Evolutionary conservation across 805 yeast species (phyloP).

Genomic region (Yarrowia sp.): DNA sequence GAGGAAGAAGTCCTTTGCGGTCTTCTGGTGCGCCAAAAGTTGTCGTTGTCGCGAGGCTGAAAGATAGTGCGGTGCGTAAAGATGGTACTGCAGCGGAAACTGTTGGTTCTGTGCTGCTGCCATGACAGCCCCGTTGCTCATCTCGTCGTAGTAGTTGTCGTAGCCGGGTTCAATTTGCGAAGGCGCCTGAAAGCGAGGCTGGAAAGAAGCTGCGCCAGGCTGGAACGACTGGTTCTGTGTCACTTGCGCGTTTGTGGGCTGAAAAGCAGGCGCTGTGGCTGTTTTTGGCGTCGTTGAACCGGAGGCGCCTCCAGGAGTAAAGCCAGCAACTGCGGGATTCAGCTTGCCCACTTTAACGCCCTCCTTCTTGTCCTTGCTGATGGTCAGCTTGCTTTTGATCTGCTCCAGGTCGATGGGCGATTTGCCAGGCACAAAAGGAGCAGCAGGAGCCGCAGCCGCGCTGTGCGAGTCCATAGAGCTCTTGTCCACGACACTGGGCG

Average conservation of each 20-base stretch:
- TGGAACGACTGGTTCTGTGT: background rate
- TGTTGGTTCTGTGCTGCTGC: slow-evolving; percentile 25
- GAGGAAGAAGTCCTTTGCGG: slow-evolving; percentile 66
- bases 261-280: slow-evolving; percentile 2
- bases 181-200: background rate
- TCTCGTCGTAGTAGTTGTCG: slow-evolving; percentile 19
- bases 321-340: slow-evolving; percentile 5
- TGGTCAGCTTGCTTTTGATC: slow-evolving; percentile 21
- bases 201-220: background rate
- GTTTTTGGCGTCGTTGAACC: background rate
- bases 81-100: slow-evolving; percentile 21
- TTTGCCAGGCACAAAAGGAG: slow-evolving; percentile 11
- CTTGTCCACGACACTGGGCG: slow-evolving; percentile 5
- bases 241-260: background rate
- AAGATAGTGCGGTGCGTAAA: slow-evolving; percentile 24
- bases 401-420: slow-evolving; percentile 16
- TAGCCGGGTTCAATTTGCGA: background rate
- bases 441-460: background rate
- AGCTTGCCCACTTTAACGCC: background rate
- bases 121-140: slow-evolving; percentile 14
- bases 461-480: background rate
- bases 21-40: slow-evolving; percentile 68
- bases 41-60: slow-evolving; percentile 48
- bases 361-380: slow-evolving; percentile 25
- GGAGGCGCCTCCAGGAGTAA: background rate